Conservation (phyloP, 768 basidiomycete species). For the Leccinum variicolor region DNA sequence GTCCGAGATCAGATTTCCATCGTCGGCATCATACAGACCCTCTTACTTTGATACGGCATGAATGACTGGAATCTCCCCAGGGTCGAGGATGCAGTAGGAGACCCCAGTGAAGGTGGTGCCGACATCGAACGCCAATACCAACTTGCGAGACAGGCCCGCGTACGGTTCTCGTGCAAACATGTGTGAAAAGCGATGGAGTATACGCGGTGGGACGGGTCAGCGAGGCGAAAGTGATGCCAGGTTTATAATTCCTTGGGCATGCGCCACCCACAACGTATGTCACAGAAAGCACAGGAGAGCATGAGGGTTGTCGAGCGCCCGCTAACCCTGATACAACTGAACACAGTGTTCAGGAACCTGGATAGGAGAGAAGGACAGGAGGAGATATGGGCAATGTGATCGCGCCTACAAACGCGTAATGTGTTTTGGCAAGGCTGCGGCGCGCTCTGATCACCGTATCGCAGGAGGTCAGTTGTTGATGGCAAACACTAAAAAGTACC, state of each 20-base stretch:
- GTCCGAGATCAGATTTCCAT: neutral
- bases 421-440: neutral
- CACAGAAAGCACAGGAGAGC: neutral
- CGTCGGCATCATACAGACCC: neutral
- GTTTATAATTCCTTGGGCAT: slow-evolving; percentile 4
- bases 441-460: neutral
- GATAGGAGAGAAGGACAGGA: neutral
- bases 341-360: neutral
- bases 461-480: neutral
- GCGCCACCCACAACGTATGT: neutral
- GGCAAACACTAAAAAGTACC: neutral
- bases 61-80: slow-evolving; percentile 24
- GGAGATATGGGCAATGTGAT: neutral
- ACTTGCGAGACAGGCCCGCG: slow-evolving; percentile 29
- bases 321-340: neutral
- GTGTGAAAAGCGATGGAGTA: neutral
- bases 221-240: neutral
- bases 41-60: slow-evolving; percentile 23
- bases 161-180: slow-evolving; percentile 33
- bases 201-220: neutral
- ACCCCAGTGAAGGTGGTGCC: slow-evolving; percentile 38
- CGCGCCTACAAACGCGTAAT: slow-evolving; percentile 1
- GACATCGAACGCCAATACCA: slow-evolving; percentile 29
- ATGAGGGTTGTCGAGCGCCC: neutral
- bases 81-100: slow-evolving; percentile 39